These are phyloP conservation scores for Phytophthora hibernalis DNA, from an alignment of 352 stramenopile species.

Conservation along the genomic window DNA sequence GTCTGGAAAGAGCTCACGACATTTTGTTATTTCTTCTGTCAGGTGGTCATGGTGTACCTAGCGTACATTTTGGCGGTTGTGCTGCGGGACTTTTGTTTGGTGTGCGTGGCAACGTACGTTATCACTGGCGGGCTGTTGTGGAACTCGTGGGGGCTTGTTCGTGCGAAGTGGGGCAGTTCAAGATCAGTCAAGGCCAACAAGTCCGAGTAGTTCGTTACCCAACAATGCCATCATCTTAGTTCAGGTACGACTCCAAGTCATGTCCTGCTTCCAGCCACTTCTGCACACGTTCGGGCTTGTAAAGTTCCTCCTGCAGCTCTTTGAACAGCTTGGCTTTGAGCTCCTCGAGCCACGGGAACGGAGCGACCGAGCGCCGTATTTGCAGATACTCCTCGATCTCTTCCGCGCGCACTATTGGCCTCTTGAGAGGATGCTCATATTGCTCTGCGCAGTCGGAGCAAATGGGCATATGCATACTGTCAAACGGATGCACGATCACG, in stretches of 20 bases:
- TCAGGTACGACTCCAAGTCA: not conserved
- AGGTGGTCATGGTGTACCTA: slow-evolving; percentile 59
- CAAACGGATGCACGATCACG: too few species aligned
- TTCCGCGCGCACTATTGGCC: too few species aligned
- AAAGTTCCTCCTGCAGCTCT: not conserved
- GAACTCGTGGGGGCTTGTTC: slow-evolving; percentile 50
- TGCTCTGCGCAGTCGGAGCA: too few species aligned
- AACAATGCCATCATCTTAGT: too few species aligned
- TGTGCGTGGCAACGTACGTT: slow-evolving; percentile 62
- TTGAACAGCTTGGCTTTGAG: not conserved
- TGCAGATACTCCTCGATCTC: too few species aligned
- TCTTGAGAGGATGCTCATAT: too few species aligned
- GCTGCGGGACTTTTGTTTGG: slow-evolving; percentile 61
- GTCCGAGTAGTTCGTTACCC: slow-evolving; percentile 18
- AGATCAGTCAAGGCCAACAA: slow-evolving; percentile 9
- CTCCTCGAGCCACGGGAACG: not conserved
- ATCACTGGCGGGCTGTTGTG: slow-evolving; percentile 56
- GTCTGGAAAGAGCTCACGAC: not conserved
- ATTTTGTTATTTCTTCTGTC: slow-evolving; percentile 1
- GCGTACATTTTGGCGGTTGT: slow-evolving; percentile 66
- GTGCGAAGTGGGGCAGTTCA: not conserved
- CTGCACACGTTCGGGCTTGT: not conserved
- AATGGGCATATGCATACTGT: too few species aligned
- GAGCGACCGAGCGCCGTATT: not conserved
- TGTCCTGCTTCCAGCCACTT: not conserved